Percentiles rank a stretch among this genome's conserved stretches.
Evolutionary conservation across 83 land plant species (phyloP).

Genomic region (Picea mariana): DNA sequence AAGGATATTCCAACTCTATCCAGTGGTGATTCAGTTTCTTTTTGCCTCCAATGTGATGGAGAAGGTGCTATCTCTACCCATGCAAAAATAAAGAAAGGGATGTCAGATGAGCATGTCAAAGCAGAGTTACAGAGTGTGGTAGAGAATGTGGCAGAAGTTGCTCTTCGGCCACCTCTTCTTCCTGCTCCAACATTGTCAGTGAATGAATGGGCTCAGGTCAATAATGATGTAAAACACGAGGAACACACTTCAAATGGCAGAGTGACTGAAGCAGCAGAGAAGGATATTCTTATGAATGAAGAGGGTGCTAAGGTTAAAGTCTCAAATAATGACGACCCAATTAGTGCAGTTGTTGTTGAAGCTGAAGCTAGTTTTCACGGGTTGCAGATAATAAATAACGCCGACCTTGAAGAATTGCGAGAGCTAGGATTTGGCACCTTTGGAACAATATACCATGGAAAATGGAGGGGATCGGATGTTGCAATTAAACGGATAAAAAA

Average conservation of each 20-base stretch:
- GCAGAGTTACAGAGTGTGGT: too few relatives aligned
- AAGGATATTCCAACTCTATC: too few relatives aligned
- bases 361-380: slow-evolving; percentile 63
- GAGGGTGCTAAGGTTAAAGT: slow-evolving; percentile 22
- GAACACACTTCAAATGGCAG: background rate
- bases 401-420: slow-evolving; percentile 66
- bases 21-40: too few relatives aligned
- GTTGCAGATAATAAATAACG: slow-evolving; percentile 72
- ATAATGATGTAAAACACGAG: background rate
- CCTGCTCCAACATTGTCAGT: background rate
- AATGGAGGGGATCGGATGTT: slow-evolving; percentile 79
- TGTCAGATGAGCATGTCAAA: too few relatives aligned
- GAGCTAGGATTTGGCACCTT: slow-evolving; percentile 80
- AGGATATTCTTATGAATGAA: background rate
- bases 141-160: too few relatives aligned
- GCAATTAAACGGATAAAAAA: slow-evolving; percentile 41
- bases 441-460: slow-evolving; percentile 71
- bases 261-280: background rate
- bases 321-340: slow-evolving; percentile 20
- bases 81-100: too few relatives aligned
- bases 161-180: background rate
- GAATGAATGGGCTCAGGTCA: background rate
- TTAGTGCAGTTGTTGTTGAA: slow-evolving; percentile 52
- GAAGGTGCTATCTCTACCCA: too few relatives aligned
- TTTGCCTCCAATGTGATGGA: too few relatives aligned